A percentile compares a stretch with the other conserved stretches of the same genome.
Evolutionary conservation across 768 basidiomycete species (phyloP).

Genomic region (Tephrocybe sp.): DNA sequence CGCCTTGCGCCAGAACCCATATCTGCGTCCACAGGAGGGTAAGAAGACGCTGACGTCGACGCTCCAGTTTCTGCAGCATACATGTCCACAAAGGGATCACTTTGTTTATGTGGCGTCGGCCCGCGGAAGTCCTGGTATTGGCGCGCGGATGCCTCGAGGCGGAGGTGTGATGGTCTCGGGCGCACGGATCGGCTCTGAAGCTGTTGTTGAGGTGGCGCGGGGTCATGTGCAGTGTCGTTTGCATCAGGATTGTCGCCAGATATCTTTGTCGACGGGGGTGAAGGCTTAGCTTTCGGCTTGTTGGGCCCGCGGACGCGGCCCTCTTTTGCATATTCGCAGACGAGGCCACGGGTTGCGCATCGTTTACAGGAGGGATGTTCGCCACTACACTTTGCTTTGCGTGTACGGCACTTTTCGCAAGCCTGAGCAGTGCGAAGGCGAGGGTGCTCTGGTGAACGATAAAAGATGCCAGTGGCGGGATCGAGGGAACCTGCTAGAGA

Average conservation of each 20-base stretch:
- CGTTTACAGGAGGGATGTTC: slow-evolving; percentile 69
- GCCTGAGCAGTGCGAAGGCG: slow-evolving; percentile 70
- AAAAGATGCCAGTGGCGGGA: slow-evolving; percentile 63
- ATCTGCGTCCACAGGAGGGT: background rate
- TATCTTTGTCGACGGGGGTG: slow-evolving; percentile 14
- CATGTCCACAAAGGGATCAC: too few species aligned
- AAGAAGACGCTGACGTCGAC: background rate
- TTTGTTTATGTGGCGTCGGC: background rate
- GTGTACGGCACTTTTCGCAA: slow-evolving; percentile 68
- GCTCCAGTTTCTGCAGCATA: background rate
- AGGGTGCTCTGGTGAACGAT: slow-evolving; percentile 60
- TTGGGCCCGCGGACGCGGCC: slow-evolving; percentile 62
- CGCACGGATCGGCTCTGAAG: slow-evolving; percentile 16
- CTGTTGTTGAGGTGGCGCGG: slow-evolving; percentile 6
- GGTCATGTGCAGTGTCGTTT: background rate
- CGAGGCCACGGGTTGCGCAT: slow-evolving; percentile 53
- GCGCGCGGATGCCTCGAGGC: slow-evolving; percentile 22
- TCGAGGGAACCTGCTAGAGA: slow-evolving; percentile 61
- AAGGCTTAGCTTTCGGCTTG: slow-evolving; percentile 40
- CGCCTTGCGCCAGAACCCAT: background rate
- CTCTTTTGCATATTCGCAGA: slow-evolving; percentile 68
- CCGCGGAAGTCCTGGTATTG: slow-evolving; percentile 12
- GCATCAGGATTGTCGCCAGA: slow-evolving; percentile 5
- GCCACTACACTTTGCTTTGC: slow-evolving; percentile 80
- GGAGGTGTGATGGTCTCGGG: slow-evolving; percentile 28